Percentiles rank a stretch among this genome's conserved stretches.
phyloP scores from a whole-genome alignment of 352 stramenopile genomes.

The Globisporangium camurandrum region DNA sequence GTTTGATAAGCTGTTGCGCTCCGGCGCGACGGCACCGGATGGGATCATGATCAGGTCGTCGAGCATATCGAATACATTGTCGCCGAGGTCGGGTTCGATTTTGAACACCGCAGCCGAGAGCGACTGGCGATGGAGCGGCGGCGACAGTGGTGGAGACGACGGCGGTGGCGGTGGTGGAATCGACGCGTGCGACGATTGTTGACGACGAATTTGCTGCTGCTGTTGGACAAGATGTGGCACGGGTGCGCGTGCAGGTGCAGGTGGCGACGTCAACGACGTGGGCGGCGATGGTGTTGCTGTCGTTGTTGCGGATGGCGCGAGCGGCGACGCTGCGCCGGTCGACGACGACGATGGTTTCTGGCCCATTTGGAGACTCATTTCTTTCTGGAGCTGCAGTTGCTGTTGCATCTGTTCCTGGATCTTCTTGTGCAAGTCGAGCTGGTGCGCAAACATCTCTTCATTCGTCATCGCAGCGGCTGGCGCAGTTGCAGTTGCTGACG shows the following conservation, averaged over 20 bases:
- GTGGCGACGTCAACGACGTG: neutral
- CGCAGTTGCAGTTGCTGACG: neutral
- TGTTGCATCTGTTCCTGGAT: slow-evolving; percentile 86
- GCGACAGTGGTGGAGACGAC: slow-evolving; percentile 19
- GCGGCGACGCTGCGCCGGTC: neutral
- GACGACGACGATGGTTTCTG: slow-evolving; percentile 1
- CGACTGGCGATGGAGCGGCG: slow-evolving; percentile 21
- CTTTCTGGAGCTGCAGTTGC: slow-evolving; percentile 80
- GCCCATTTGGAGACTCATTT: slow-evolving; percentile 74
- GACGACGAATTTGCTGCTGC: slow-evolving; percentile 3
- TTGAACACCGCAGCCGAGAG: slow-evolving; percentile 58
- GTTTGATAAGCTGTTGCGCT: slow-evolving; percentile 62
- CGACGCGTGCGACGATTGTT: slow-evolving; percentile 1
- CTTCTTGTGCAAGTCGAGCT: slow-evolving; percentile 76
- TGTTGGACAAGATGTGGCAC: slow-evolving; percentile 6
- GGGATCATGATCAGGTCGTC: slow-evolving; percentile 84
- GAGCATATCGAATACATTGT: slow-evolving; percentile 86
- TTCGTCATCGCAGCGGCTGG: slow-evolving; percentile 48
- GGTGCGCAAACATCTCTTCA: slow-evolving; percentile 71
- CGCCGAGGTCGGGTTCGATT: slow-evolving; percentile 70
- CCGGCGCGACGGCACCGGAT: slow-evolving; percentile 33
- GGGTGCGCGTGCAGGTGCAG: neutral
- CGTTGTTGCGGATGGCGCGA: neutral
- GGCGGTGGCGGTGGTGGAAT: slow-evolving; percentile 5
- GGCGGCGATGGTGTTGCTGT: neutral